Conservation (phyloP, 2,329 filamentous ascomycete genomes). For the Cercospora zeina region DNA sequence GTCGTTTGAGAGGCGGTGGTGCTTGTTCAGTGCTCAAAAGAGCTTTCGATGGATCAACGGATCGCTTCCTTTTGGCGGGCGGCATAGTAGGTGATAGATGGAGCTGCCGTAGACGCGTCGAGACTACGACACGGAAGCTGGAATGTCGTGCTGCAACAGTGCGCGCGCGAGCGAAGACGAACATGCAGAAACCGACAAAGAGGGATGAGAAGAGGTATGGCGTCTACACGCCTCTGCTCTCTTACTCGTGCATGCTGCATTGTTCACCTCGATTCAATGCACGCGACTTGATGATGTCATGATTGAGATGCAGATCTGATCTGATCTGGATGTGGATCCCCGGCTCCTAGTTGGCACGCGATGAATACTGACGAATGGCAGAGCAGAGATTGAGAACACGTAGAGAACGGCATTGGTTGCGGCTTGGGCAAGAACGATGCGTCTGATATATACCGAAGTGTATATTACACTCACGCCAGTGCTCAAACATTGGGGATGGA, state of each 20-base stretch:
- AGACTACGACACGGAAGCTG: neutral
- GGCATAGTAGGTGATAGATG: slow-evolving; percentile 24
- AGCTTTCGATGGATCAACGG: slow-evolving; percentile 19
- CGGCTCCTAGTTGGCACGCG: neutral
- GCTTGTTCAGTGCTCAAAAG: slow-evolving; percentile 3
- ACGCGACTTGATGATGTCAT: slow-evolving; percentile 6
- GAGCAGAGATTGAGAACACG: neutral
- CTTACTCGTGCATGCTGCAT: slow-evolving; percentile 1
- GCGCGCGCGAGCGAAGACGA: neutral
- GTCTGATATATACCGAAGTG: neutral
- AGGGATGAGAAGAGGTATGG: neutral
- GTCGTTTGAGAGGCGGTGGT: slow-evolving; percentile 21
- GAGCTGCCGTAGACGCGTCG: neutral
- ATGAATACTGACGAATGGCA: slow-evolving; percentile 4
- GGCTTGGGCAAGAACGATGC: neutral
- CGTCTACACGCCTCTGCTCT: neutral
- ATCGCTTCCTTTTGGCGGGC: slow-evolving; percentile 34
- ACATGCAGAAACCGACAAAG: slow-evolving; percentile 2
- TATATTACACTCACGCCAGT: neutral
- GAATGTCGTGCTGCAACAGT: neutral
- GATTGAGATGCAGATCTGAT: slow-evolving; percentile 3
- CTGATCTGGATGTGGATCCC: neutral
- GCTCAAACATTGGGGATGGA: neutral
- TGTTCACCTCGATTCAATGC: slow-evolving; percentile 3
- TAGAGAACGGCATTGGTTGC: neutral